Base-by-base conservation (phyloP, 2,329 filamentous ascomycete species). In the Pleoardoris graminearum region DNA sequence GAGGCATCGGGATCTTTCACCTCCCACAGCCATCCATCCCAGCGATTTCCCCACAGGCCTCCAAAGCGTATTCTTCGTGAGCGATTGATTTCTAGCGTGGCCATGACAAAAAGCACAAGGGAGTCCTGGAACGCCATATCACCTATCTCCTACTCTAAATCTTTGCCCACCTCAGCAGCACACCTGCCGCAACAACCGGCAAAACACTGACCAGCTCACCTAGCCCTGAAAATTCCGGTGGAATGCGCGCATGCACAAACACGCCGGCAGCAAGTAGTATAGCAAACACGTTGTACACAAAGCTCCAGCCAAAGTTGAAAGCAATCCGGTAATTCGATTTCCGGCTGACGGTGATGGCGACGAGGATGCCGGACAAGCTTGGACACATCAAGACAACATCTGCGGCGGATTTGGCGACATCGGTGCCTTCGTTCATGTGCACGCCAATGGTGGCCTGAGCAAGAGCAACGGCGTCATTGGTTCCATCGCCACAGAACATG, bases 391-490 rank as follows among this genome's bases (percentile, higher is more conserved):
- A 79, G 0, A 91, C 83, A 0, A 87, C 83, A 60, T 91, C 87
- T 0, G 89, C 86, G 0, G 87, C 86, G 0, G 78, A 80, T 50
- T 82, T 75, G 0, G 89, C 86, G 2, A 92, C 78, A 51, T 90
- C 88, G 10, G 64, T 68, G 7, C 65, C 79, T 44, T 74, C 78
- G 51, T 80, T 82, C 68, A 93, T 83, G 60, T 89, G 86, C 0
- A 91, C 76, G 16, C 90, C 89, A 35, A 93, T 80, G 1, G 80
- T 82, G 1, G 89, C 87, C 63, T 86, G 82, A 0, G 87, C 84
- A 0, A 93, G 79, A 0, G 89, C 89, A 1, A 84, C 78, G 0
- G 89, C 88, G 61, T 93, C 89, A 67, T 93, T 93, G n/a, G 87
- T 91, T 0, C 90, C 90, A 61, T 94, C 89, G 32, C 89, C 89